Evolutionary conservation across 192 early-diverging fungal genomes (phyloP).

Genomic region (Coemansia sp.): DNA sequence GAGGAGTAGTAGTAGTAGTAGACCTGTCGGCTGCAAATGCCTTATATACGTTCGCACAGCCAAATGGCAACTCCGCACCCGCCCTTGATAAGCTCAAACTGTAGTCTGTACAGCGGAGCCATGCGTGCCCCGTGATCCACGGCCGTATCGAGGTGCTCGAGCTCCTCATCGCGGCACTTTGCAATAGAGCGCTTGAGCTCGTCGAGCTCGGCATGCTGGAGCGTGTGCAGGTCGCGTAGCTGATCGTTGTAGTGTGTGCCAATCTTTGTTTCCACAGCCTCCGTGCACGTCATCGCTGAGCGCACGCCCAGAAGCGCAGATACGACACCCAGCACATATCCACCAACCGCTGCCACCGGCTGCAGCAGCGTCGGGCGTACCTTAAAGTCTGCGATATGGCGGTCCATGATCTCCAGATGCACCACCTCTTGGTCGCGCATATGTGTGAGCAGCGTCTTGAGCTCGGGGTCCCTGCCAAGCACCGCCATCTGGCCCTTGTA

Average conservation of each 20-base stretch:
- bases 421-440: conserved; percentile 96
- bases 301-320: conserved; percentile 91
- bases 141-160: conserved; percentile 90
- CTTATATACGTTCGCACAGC: conserved; percentile 81
- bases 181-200: conserved; percentile 64
- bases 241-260: conserved; percentile 97
- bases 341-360: conserved; percentile 85
- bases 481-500: conserved; percentile 93
- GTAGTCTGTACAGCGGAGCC: conserved; percentile 75
- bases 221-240: conserved; percentile 75
- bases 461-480: conserved; percentile 64
- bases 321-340: conserved; percentile 79
- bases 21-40: no score
- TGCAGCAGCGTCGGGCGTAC: conserved; percentile 83
- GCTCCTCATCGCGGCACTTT: conserved; percentile 91
- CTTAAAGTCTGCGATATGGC: conserved; percentile 69
- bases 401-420: conserved; percentile 80
- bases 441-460: conserved; percentile 76
- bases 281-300: conserved; percentile 98
- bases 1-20: no score
- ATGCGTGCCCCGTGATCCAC: conserved; percentile 79
- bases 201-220: conserved; percentile 69
- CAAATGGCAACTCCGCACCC: conserved; percentile 93
- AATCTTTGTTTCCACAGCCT: conserved; percentile 96
- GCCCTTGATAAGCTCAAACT: conserved; percentile 75